Conservation (phyloP, 352 stramenopile genomes). For the Pythium apleroticum region DNA sequence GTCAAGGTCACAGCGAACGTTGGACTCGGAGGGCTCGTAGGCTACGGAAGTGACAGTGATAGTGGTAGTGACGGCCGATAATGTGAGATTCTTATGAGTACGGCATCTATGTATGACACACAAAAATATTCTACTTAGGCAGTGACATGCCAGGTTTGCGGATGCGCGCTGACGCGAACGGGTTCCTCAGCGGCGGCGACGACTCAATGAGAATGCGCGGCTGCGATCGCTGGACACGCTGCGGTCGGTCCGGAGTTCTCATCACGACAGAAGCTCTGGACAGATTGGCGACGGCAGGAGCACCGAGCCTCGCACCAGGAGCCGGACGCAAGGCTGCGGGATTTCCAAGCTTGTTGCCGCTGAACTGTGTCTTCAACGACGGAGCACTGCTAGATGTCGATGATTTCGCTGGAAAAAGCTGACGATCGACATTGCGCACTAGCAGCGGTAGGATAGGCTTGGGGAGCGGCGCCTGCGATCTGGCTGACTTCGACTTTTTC, state of each 20-base stretch:
- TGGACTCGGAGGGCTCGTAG: slow-evolving; percentile 47
- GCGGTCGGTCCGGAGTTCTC: slow-evolving; percentile 76
- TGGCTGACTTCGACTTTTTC: slow-evolving; percentile 17
- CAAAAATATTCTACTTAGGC: slow-evolving; percentile 22
- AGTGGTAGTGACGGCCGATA: slow-evolving; percentile 31
- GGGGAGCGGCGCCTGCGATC: slow-evolving; percentile 17
- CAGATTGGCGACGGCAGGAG: slow-evolving; percentile 13
- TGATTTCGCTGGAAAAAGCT: slow-evolving; percentile 21
- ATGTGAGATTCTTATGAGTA: neutral
- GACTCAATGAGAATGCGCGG: slow-evolving; percentile 67
- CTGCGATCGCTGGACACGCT: slow-evolving; percentile 40
- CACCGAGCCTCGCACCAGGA: neutral
- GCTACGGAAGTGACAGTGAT: slow-evolving; percentile 73
- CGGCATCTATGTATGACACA: neutral
- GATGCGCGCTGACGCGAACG: slow-evolving; percentile 28
- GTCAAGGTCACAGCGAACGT: slow-evolving; percentile 12
- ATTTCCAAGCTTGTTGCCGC: neutral
- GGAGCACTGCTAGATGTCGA: neutral
- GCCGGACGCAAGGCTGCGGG: neutral
- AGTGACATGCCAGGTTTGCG: slow-evolving; percentile 26
- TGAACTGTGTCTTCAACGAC: neutral
- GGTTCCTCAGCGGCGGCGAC: slow-evolving; percentile 69
- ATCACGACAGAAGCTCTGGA: slow-evolving; percentile 49
- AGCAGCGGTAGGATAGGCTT: slow-evolving; percentile 30
- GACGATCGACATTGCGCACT: slow-evolving; percentile 33